A percentile compares a stretch with the other conserved stretches of the same genome.
Conservation (phyloP, 257 asterid genomes). For the Solanum clarkiae region DNA sequence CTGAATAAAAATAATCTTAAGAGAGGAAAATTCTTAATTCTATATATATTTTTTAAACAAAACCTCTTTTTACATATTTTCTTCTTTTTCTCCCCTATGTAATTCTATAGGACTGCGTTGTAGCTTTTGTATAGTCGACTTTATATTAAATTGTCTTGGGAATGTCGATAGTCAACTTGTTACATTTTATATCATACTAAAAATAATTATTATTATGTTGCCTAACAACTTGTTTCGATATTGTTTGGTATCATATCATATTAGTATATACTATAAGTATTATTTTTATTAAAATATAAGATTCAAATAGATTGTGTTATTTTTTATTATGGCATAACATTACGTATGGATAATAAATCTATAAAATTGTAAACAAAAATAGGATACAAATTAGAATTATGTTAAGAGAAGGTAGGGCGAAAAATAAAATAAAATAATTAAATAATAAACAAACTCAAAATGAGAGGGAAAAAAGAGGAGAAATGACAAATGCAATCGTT, state of each 20-base stretch:
- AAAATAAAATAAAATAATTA: too few species aligned
- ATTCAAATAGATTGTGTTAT: background rate
- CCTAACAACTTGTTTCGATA: too few species aligned
- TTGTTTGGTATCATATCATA: background rate
- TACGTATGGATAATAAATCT: background rate
- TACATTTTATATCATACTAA: background rate
- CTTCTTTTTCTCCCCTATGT: background rate
- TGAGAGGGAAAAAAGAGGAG: too few species aligned
- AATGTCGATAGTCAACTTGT: background rate
- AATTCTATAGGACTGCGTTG: background rate
- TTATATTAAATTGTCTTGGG: background rate
- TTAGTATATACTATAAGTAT: background rate
- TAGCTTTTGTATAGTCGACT: background rate
- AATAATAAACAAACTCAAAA: background rate
- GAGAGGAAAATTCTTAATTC: too few species aligned
- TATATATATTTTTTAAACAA: too few species aligned
- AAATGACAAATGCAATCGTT: too few species aligned
- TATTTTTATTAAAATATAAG: background rate
- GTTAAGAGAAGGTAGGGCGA: background rate
- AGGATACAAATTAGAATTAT: background rate
- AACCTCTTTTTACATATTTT: background rate
- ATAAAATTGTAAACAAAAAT: too few species aligned
- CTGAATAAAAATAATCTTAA: too few species aligned
- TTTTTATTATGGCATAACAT: background rate
- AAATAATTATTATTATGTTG: background rate